Base-by-base conservation (phyloP, 495 filamentous ascomycete genomes). In the Penicillium pulvis region DNA sequence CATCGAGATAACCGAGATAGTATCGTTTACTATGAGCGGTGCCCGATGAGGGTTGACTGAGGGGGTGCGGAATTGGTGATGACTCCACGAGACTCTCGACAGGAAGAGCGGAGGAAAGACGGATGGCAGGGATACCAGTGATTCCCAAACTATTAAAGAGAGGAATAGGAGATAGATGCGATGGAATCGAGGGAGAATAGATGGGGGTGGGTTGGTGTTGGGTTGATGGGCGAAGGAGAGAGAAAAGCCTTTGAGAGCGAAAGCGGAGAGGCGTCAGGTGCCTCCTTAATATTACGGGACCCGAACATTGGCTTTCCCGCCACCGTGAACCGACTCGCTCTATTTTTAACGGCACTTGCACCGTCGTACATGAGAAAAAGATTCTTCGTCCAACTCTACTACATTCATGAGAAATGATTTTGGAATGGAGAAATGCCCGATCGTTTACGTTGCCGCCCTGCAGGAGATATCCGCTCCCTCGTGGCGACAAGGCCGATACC, bases 241-340 rank as follows among this genome's bases (percentile, higher is more conserved):
- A 59, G 61, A 66, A 70, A 67, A 67, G 66, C 62, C 60, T 67
- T 69, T 66, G 60, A 64, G 57, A 60, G 64, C 61, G 60, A 68
- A 70, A 70, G 67, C 67, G 67, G 67, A 70, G 67, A 70, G 63
- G 64, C 62, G 67, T 70, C 67, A 70, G 65, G 67, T 70, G 65
- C 62, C 67, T 70, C 67, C 67, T 68, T 66, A 70, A 70, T 70
- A 70, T 68, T 70, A 68, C 62, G 51, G 60, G 53, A 65, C 56
- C 65, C 60, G 54, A 66, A 54, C 51, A 52, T 44, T 63, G 60
- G 56, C 57, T 56, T 51, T 62, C 58, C 64, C 64, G 64, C 64
- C 64, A 70, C 67, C 54, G 56, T 56, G 28, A 58, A 63, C 46
- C 53, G 36, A 51, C 56, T 58, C 43, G 35, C 53, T 53, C 53